Conservation (phyloP, 176 grass and related monocot genomes). For the Eleusine coracana region DNA sequence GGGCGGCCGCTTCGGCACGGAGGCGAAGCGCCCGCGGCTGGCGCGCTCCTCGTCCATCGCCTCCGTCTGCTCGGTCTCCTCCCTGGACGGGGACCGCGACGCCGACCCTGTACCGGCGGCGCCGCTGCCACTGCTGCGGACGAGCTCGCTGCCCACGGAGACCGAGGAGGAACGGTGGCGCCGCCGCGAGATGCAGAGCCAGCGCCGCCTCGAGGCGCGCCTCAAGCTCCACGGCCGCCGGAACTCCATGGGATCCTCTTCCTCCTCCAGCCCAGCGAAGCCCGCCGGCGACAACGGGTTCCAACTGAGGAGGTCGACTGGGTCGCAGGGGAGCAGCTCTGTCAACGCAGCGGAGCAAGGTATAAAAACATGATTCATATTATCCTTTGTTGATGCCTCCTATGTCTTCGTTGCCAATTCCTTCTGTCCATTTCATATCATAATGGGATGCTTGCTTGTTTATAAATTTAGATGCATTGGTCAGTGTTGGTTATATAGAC, state of each 20-base stretch:
- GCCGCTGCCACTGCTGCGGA: constrained; percentile 57
- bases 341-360: constrained; percentile 42
- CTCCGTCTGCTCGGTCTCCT: constrained; percentile 62
- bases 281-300: neutral
- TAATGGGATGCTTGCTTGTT: neutral
- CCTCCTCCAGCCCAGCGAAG: neutral
- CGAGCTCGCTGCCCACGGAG: constrained; percentile 80
- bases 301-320: constrained; percentile 42
- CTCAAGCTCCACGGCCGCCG: constrained; percentile 69
- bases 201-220: constrained; percentile 68
- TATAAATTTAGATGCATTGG: neutral
- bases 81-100: constrained; percentile 25
- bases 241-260: constrained; percentile 56
- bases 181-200: constrained; percentile 72
- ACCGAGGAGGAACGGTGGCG: constrained; percentile 73
- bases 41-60: constrained; percentile 78
- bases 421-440: neutral
- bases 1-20: constrained; percentile 62
- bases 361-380: constrained; percentile 8
- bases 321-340: constrained; percentile 56
- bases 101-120: constrained; percentile 42
- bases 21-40: constrained; percentile 54
- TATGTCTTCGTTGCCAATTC: neutral
- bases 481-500: neutral
- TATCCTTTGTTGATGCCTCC: neutral